Evolutionary conservation across 2,329 filamentous ascomycete species (phyloP), one percentile per base, ranked within the genome.

Genomic region (Xylariaceae sp.): DNA sequence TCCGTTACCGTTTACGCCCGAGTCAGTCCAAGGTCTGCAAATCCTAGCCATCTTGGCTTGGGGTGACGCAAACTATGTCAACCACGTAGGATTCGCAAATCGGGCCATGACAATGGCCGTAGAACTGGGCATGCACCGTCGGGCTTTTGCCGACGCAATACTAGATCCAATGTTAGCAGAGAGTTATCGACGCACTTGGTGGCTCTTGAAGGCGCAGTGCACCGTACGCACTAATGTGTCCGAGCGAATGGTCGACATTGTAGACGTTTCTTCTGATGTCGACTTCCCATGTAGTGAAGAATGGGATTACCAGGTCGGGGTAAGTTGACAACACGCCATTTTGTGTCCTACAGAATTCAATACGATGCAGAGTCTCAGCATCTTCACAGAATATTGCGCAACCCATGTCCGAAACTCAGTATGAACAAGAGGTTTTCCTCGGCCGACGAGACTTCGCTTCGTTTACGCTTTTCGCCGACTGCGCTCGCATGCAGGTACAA

Each of bases 171-270:
- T 74, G 6, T 57, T 72, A 31, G 71, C 67, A 2, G 72, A 75
- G 58, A 72, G 70, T 42, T 73, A 68, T 60, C 64, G 72, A 48
- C 67, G 73, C 34, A 74, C 71, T 5, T 74, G 69, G 58, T 75
- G 71, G 70, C 66, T 63, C 13, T 53, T 74, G n/a, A 72, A 66
- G 48, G 60, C 69, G 16, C 63, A 65, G 39, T 58, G 65, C 42
- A 61, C 58, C 39, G 55, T 61, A 46, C 59, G 51, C 6, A 36
- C 60, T 41, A 57, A 54, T 16, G 59, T 63, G n/a, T 52, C 55
- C 7, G 55, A 53, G 31, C 51, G 60, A 22, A 60, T 55, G 36
- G 66, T 68, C 36, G 54, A 63, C 22, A 60, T 69, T 22, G 61
- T 54, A 14, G 60, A 65, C 11, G 55, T 69, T 19, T 59, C 65